Percentiles rank a stretch among this genome's conserved stretches.
Evolutionary conservation across 305 asterid species (phyloP).

Genomic region (Fraxinus nigra): DNA sequence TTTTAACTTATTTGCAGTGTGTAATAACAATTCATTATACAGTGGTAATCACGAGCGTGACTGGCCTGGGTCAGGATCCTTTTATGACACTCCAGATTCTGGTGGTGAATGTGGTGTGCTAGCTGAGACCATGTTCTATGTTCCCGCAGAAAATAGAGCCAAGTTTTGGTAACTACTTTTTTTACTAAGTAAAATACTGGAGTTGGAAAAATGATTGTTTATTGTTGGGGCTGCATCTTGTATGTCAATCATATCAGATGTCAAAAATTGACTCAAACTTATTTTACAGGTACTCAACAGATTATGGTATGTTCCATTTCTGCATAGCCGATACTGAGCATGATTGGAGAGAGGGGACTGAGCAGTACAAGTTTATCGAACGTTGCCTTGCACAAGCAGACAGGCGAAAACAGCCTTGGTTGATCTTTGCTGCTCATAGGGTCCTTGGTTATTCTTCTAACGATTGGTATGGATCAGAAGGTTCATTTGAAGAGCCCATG

Average conservation of each 20-base stretch:
- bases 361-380: conserved; percentile 41
- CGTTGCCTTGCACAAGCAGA: conserved; percentile 41
- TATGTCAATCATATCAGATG: neutral
- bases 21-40: conserved; percentile 7
- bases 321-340: conserved; percentile 46
- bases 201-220: neutral
- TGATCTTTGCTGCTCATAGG: conserved; percentile 43
- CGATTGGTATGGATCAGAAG: conserved; percentile 34
- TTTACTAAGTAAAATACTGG: neutral
- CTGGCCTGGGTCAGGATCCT: neutral
- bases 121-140: neutral
- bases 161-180: neutral
- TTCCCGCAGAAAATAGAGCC: neutral
- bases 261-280: neutral
- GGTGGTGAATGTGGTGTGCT: neutral
- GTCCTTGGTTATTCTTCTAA: conserved; percentile 46
- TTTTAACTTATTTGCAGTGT: neutral
- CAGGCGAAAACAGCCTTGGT: conserved; percentile 45
- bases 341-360: conserved; percentile 49
- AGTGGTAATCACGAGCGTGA: neutral
- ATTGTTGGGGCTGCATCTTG: neutral
- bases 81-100: neutral
- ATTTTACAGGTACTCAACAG: neutral
- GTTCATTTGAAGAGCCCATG: conserved; percentile 49
- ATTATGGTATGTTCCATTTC: conserved; percentile 39